Base-by-base conservation (phyloP, 139 green algal species). In the Microglena sp. region DNA sequence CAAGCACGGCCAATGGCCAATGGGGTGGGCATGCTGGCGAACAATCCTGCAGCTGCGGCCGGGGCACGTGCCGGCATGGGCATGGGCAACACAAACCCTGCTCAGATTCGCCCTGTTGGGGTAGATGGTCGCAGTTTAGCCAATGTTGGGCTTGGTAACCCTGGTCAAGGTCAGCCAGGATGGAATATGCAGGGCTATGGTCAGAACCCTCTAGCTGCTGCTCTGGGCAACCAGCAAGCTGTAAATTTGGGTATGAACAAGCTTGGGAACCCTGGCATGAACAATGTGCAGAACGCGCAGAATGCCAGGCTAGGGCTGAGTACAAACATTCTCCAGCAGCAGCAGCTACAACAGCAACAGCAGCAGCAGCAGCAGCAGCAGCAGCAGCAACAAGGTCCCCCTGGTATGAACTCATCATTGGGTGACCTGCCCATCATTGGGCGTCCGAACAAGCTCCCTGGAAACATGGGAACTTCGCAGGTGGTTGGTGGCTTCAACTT, bases 251-350 rank as follows among this genome's bases (percentile, higher is more conserved):
- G n/a, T n/a, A n/a, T n/a, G n/a, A n/a, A n/a, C n/a, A n/a, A n/a
- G n/a, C n/a, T n/a, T n/a, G n/a, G n/a, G n/a, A n/a, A n/a, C n/a
- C n/a, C n/a, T n/a, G n/a, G n/a, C n/a, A n/a, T n/a, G n/a, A n/a
- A n/a, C n/a, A n/a, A n/a, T n/a, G n/a, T n/a, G n/a, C n/a, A n/a
- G n/a, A n/a, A n/a, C n/a, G n/a, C n/a, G n/a, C n/a, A n/a, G n/a
- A n/a, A n/a, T n/a, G n/a, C n/a, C n/a, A n/a, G n/a, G n/a, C n/a
- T n/a, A n/a, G n/a, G n/a, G n/a, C n/a, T n/a, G n/a, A n/a, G n/a
- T n/a, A n/a, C n/a, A n/a, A 59, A 45, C 32, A 45, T 55, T 5
- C 71, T 69, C 29, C 60, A 73, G 55, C 59, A 78, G 55, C 57
- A 65, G 55, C 26, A 62, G 55, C 55, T 29, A 29, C 8, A 24